phyloP scores from a whole-genome alignment of 2,329 filamentous ascomycete species.

The Paecilomyces variotii region DNA sequence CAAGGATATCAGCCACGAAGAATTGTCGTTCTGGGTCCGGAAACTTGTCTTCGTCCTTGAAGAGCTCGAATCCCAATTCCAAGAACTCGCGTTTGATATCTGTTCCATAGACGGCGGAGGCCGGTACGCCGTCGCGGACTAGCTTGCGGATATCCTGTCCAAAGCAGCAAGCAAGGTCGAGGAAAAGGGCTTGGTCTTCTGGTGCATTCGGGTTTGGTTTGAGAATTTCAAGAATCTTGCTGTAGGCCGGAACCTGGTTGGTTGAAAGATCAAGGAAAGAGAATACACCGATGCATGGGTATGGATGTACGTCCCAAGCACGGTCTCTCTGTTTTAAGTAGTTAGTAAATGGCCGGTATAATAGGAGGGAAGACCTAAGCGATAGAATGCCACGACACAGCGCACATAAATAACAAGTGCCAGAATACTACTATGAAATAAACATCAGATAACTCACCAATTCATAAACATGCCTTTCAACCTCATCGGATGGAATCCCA shows the following conservation, averaged over 20 bases:
- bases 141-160: background rate
- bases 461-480: background rate
- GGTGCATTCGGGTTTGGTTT: background rate
- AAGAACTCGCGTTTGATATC: constrained; percentile 32
- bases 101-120: constrained; percentile 22
- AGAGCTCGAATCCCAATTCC: constrained; percentile 35
- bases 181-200: background rate
- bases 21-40: constrained; percentile 20
- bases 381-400: background rate
- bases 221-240: background rate
- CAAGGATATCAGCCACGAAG: constrained; percentile 24
- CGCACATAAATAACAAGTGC: too few species aligned
- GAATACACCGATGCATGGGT: background rate
- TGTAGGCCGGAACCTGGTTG: background rate
- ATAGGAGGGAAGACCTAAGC: background rate
- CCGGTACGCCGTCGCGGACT: constrained; percentile 15
- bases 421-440: background rate
- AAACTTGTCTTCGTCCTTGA: constrained; percentile 28
- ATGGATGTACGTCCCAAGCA: background rate
- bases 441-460: background rate
- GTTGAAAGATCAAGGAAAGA: background rate
- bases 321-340: background rate
- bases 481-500: background rate
- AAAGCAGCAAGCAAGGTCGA: background rate
- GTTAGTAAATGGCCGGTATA: background rate